A percentile compares a stretch with the other conserved stretches of the same genome.
These are phyloP conservation scores for Rhytidiadelphus loreus DNA, from an alignment of 225 moss, liverwort and hornwort species.

Conservation along the genomic window DNA sequence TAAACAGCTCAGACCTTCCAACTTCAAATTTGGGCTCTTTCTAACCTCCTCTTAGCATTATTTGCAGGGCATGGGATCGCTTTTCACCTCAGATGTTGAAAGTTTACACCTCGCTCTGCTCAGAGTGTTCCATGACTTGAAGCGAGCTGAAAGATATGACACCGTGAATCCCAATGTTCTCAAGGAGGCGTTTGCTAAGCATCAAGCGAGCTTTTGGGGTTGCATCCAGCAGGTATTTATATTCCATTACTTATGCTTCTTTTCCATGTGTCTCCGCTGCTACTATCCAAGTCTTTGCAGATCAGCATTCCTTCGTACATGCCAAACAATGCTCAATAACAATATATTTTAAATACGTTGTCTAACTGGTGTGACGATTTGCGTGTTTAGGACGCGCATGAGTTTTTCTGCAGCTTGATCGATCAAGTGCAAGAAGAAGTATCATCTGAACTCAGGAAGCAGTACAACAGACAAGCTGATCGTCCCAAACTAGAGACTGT, in stretches of 20 bases:
- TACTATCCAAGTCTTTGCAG: neutral
- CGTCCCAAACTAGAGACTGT: slow-evolving; percentile 27
- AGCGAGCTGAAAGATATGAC: slow-evolving; percentile 21
- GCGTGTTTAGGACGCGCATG: slow-evolving; percentile 38
- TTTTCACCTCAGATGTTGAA: neutral
- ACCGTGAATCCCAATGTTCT: slow-evolving; percentile 24
- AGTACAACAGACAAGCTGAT: slow-evolving; percentile 5
- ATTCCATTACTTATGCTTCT: neutral
- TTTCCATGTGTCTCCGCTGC: neutral
- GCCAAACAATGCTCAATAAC: neutral
- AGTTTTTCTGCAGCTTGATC: slow-evolving; percentile 55
- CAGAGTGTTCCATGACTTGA: slow-evolving; percentile 26
- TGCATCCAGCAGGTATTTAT: slow-evolving; percentile 35
- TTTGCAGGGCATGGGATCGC: slow-evolving; percentile 7
- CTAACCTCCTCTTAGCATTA: neutral
- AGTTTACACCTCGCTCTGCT: slow-evolving; percentile 29
- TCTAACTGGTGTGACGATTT: neutral
- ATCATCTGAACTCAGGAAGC: slow-evolving; percentile 16
- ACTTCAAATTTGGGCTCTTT: neutral
- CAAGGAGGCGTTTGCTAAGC: slow-evolving; percentile 35
- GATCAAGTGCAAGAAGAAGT: slow-evolving; percentile 49
- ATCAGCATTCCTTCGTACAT: neutral
- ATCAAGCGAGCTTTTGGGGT: slow-evolving; percentile 40
- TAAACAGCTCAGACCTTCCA: neutral
- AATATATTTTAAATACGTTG: neutral